phyloP scores from a whole-genome alignment of 108 stramenopile genomes.

The Skeletonema costatum region DNA sequence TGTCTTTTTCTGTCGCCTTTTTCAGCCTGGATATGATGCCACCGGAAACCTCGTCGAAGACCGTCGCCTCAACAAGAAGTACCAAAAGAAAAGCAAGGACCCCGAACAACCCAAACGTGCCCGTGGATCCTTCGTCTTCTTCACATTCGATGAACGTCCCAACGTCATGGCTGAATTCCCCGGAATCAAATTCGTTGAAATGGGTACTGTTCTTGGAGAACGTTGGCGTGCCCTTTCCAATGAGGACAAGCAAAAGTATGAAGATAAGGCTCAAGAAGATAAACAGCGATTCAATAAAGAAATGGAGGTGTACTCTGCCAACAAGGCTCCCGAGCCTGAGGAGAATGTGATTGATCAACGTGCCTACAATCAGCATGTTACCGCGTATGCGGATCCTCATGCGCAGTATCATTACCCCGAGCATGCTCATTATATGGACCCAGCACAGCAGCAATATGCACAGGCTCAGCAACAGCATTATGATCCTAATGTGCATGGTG shows the following conservation, averaged over 20 bases:
- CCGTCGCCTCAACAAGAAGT: slow-evolving; percentile 65
- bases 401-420: slow-evolving; percentile 15
- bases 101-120: slow-evolving; percentile 81
- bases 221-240: slow-evolving; percentile 87
- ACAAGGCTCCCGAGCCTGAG: slow-evolving; percentile 10
- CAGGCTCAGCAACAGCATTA: slow-evolving; percentile 7
- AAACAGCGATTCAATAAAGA: slow-evolving; percentile 88
- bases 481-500: slow-evolving; percentile 32
- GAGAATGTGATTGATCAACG: slow-evolving; percentile 5
- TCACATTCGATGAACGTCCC: slow-evolving; percentile 83
- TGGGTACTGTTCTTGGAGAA: slow-evolving; percentile 90
- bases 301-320: slow-evolving; percentile 81
- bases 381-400: slow-evolving; percentile 18
- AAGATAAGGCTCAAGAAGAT: slow-evolving; percentile 86
- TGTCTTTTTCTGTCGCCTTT: background rate
- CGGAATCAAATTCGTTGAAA: slow-evolving; percentile 90
- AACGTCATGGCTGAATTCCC: slow-evolving; percentile 84
- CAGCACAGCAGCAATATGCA: background rate
- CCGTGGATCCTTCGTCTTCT: slow-evolving; percentile 84
- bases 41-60: slow-evolving; percentile 81
- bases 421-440: background rate
- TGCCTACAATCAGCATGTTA: slow-evolving; percentile 11
- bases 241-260: slow-evolving; percentile 84
- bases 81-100: slow-evolving; percentile 72
- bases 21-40: slow-evolving; percentile 77